phyloP scores from a whole-genome alignment of 2,329 filamentous ascomycete species.

The Trichoderma citrinoviride region DNA sequence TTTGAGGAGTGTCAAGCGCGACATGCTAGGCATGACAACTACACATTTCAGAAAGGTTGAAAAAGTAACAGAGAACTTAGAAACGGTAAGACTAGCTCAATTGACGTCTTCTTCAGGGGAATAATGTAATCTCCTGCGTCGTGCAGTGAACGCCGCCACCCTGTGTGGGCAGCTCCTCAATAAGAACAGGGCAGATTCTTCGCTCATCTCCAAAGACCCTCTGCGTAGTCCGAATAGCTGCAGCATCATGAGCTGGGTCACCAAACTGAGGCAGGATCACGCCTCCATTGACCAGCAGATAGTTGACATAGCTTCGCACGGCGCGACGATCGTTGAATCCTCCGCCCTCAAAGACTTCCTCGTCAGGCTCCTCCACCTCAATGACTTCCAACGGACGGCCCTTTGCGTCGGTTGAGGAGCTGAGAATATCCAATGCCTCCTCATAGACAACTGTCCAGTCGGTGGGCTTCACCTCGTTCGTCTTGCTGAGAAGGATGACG shows the following conservation, averaged over 20 bases:
- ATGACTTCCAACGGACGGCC: constrained; percentile 28
- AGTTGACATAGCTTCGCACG: constrained; percentile 30
- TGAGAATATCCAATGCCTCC: constrained; percentile 27
- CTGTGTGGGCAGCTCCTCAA: constrained; percentile 24
- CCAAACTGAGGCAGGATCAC: constrained; percentile 33
- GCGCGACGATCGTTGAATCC: constrained; percentile 3
- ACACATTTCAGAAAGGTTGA: too few species aligned
- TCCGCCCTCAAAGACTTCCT: not conserved
- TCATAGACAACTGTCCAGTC: constrained; percentile 26
- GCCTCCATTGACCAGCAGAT: constrained; percentile 31
- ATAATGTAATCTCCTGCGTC: constrained; percentile 29
- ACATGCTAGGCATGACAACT: too few species aligned
- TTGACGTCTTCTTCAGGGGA: too few species aligned
- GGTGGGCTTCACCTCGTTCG: constrained; percentile 12
- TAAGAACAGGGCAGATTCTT: constrained; percentile 24
- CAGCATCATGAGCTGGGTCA: constrained; percentile 26
- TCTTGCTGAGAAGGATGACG: constrained; percentile 27
- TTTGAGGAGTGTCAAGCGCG: too few species aligned
- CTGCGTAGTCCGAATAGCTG: constrained; percentile 24
- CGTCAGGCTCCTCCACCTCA: constrained; percentile 29
- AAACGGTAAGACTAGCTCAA: too few species aligned
- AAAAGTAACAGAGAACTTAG: too few species aligned
- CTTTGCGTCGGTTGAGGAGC: constrained; percentile 23
- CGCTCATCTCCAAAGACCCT: constrained; percentile 22
- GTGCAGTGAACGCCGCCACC: constrained; percentile 33